These are phyloP conservation scores for Trichoderma endophyticum DNA, from an alignment of 2,329 filamentous ascomycete genomes.

Conservation along the genomic window DNA sequence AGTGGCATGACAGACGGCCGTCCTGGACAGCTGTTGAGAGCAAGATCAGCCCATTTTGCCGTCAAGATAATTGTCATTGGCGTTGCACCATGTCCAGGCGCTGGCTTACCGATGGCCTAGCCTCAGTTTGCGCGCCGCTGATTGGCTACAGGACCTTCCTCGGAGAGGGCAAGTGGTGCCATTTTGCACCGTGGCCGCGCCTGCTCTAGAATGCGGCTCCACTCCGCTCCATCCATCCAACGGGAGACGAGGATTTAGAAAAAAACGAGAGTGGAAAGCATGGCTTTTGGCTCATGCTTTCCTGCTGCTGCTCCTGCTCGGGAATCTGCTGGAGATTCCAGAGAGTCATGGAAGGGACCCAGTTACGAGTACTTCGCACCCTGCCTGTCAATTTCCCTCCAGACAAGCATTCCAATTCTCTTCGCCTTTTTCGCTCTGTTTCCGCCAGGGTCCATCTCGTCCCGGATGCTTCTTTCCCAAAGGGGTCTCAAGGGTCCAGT, in stretches of 20 bases:
- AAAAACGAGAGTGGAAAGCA: neutral
- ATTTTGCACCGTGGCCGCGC: conserved; percentile 15
- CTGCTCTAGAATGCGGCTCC: conserved; percentile 9
- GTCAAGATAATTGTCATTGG: conserved; percentile 19
- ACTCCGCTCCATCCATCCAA: conserved; percentile 13
- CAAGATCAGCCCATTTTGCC: conserved; percentile 19
- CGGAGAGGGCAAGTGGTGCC: conserved; percentile 18
- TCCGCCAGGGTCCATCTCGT: neutral
- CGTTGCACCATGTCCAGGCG: conserved; percentile 16
- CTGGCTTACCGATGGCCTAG: conserved; percentile 14
- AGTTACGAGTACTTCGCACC: neutral
- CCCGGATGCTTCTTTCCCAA: neutral
- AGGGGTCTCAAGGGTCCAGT: neutral
- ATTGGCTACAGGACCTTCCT: conserved; percentile 2
- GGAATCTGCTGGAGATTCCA: neutral
- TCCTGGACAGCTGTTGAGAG: conserved; percentile 7
- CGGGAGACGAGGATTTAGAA: neutral
- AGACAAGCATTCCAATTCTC: neutral
- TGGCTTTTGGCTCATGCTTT: neutral
- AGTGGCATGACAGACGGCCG: conserved; percentile 19
- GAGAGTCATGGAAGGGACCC: neutral
- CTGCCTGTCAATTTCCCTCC: neutral
- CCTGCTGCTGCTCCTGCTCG: neutral
- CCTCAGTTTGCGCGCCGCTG: conserved; percentile 1
- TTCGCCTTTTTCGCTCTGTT: too few relatives aligned